Conservation (phyloP, 176 grass and related monocot species). For the Zoysia japonica region DNA sequence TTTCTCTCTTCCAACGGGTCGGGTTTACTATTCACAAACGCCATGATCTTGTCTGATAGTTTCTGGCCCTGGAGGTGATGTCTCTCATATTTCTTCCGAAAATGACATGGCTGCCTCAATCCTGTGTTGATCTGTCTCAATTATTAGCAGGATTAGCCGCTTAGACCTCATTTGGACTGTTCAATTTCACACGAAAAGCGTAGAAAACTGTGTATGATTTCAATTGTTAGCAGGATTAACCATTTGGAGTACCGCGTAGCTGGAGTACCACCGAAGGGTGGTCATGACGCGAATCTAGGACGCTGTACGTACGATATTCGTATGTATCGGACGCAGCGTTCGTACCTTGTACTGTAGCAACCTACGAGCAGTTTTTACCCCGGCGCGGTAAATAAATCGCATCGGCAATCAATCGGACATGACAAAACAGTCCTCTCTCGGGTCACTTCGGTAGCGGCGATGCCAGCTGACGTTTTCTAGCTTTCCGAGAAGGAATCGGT, state of each 20-base stretch:
- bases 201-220: neutral
- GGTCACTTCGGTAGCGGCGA: constrained; percentile 1
- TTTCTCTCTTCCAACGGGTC: constrained; percentile 1
- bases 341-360: neutral
- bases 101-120: constrained; percentile 9
- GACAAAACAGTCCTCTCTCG: constrained; percentile 9
- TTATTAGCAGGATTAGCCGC: neutral
- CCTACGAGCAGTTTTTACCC: constrained; percentile 5
- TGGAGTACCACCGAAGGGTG: no score
- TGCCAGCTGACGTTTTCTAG: constrained; percentile 1
- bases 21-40: constrained; percentile 27
- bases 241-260: no score
- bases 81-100: neutral
- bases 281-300: neutral
- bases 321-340: neutral
- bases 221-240: no score
- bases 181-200: no score
- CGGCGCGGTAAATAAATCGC: constrained; percentile 11
- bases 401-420: constrained; percentile 18
- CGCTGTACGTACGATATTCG: neutral
- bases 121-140: constrained; percentile 4
- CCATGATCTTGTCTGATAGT: constrained; percentile 26
- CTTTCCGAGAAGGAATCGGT: constrained; percentile 17
- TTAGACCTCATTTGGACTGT: no score
- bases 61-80: constrained; percentile 6